phyloP scores from a whole-genome alignment of 176 grass and related monocot genomes.

The Secale cereale region DNA sequence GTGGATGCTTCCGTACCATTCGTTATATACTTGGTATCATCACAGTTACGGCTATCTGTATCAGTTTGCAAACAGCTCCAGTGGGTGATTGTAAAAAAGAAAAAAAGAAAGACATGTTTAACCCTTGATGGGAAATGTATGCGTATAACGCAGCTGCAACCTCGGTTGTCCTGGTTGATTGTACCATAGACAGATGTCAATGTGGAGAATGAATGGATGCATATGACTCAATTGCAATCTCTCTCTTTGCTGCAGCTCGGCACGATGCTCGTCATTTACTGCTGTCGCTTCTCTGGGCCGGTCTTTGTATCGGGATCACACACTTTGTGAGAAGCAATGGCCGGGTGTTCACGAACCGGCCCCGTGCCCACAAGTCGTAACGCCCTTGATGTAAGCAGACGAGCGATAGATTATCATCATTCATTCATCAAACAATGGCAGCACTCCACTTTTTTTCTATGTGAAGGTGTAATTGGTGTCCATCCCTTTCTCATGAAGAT shows the following conservation, averaged over 20 bases:
- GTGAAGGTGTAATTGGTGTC: slow-evolving; percentile 3
- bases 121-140: background rate
- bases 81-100: background rate
- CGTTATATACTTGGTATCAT: background rate
- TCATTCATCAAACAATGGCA: slow-evolving; percentile 13
- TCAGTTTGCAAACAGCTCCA: background rate
- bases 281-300: slow-evolving; percentile 78
- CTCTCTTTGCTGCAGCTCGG: slow-evolving; percentile 52
- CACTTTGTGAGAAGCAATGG: slow-evolving; percentile 77
- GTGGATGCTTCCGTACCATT: too few relatives aligned
- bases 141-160: background rate
- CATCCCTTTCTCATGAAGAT: background rate
- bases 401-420: background rate
- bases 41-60: background rate
- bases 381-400: slow-evolving; percentile 38
- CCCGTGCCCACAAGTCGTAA: slow-evolving; percentile 51
- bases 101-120: background rate
- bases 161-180: background rate
- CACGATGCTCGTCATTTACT: slow-evolving; percentile 65
- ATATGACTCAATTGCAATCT: background rate
- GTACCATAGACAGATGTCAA: background rate
- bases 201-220: background rate
- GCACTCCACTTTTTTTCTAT: background rate
- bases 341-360: slow-evolving; percentile 73
- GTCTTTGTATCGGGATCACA: slow-evolving; percentile 68